Evolutionary conservation across 2,329 filamentous ascomycete genomes (phyloP).

Genomic region (Sclerotinia trifoliorum): DNA sequence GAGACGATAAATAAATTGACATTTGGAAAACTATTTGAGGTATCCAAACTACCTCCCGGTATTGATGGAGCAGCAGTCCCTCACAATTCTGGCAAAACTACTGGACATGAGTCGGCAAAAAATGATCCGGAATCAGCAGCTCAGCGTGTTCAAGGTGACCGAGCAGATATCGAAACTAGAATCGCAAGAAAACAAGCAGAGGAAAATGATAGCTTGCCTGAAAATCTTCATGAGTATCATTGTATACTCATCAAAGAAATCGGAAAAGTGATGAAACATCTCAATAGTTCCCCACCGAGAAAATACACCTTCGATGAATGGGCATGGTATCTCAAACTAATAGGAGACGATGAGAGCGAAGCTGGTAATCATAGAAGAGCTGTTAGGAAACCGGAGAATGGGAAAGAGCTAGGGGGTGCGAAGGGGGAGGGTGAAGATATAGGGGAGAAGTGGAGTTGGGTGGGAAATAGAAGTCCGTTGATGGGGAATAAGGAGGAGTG

Average conservation of each 20-base stretch:
- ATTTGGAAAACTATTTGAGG: constrained; percentile 46
- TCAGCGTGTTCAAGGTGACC: constrained; percentile 23
- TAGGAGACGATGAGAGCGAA: constrained; percentile 62
- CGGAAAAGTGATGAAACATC: constrained; percentile 60
- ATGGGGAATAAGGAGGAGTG: constrained; percentile 68
- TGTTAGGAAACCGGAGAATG: constrained; percentile 21
- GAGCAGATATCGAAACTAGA: constrained; percentile 24
- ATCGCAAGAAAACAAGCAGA: constrained; percentile 26
- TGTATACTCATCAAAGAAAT: constrained; percentile 73
- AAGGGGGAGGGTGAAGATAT: constrained; percentile 37
- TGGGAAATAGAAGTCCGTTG: constrained; percentile 66
- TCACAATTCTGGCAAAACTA: constrained; percentile 27
- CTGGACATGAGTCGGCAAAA: constrained; percentile 22
- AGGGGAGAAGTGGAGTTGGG: constrained; percentile 64
- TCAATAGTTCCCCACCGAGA: constrained; percentile 56
- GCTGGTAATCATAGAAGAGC: constrained; percentile 50
- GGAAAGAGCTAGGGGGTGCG: constrained; percentile 23
- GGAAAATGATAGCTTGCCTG: constrained; percentile 37
- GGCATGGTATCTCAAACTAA: constrained; percentile 78
- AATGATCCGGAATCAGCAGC: constrained; percentile 33
- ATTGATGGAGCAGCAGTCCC: constrained; percentile 42
- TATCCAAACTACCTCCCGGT: constrained; percentile 45
- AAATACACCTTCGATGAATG: constrained; percentile 81
- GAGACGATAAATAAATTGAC: constrained; percentile 46
- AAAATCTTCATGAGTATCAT: constrained; percentile 47